Evolutionary conservation across 352 stramenopile species (phyloP), one percentile per base, ranked within the genome.

Genomic region (Globisporangium acanthophoron): DNA sequence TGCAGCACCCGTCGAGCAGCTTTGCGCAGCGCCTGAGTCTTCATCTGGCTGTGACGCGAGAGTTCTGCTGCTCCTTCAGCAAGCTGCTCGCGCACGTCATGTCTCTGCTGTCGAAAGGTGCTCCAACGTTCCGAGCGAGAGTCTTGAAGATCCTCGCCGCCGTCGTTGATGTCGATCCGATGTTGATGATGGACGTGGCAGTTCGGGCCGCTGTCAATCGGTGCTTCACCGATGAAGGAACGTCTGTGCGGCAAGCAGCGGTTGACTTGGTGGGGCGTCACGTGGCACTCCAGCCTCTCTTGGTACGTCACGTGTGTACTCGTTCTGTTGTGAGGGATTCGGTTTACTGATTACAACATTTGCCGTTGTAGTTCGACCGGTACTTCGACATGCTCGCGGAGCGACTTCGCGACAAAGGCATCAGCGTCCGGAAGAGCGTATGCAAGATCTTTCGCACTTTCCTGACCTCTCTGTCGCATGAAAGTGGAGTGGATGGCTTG

Each of bases 241-340:
- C 75, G 13, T 93, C 82, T 24, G 86, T 96, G 58, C 77, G 86
- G 16, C 80, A 93, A 77, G 79, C 85, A 43, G 82, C 83, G 0
- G 83, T 96, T 16, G 83, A 96, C 53, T 64, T 96, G n/a, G 85
- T 96, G 12, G 83, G 86, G 0, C 90, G 85, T 27, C 91, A 96
- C 39, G 69, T 93, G 13, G 69, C 73, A 24, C 41, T 89, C n/a
- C 80, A 94, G 40, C 77, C 80, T 11, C 16, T 83, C 12, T 54
- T 96, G 76, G 84, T 96, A 85, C 50, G 73, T 73, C 20, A 5
- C 21, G 5, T 35, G 4, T 21, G 24, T 27, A 15, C 11, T 12
- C 7, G 18, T 12, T 27, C 16, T 59, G 15, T 7, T 64, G 27
- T 40, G 7, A 44, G 47, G 41, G 43, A 15, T 8, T 44, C 43